phyloP scores from a whole-genome alignment of 2,329 filamentous ascomycete genomes.

The Ceratocystis cacaofunesta region DNA sequence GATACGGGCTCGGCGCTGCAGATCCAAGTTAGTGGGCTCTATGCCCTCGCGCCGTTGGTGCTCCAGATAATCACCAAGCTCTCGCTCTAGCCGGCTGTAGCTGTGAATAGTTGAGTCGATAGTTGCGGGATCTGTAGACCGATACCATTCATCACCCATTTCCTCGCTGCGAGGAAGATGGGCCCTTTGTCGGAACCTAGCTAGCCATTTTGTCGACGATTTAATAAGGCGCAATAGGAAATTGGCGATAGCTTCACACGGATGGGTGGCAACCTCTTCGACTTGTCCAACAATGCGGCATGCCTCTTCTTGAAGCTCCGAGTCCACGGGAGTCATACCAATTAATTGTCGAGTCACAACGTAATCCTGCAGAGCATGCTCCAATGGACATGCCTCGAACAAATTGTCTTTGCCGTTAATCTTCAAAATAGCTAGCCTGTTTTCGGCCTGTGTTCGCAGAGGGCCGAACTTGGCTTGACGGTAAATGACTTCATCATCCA shows the following conservation, averaged over 20 bases:
- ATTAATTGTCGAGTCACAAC: conserved; percentile 36
- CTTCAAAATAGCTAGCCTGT: conserved; percentile 33
- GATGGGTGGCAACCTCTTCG: conserved; percentile 36
- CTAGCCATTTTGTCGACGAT: conserved; percentile 38
- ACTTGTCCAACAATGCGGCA: conserved; percentile 42
- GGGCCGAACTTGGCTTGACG: conserved; percentile 35
- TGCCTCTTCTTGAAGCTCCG: conserved; percentile 45
- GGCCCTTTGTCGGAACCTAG: conserved; percentile 40
- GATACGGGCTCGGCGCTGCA: conserved; percentile 42
- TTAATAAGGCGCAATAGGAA: conserved; percentile 41
- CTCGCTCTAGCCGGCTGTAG: conserved; percentile 39
- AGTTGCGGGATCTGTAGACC: conserved; percentile 37
- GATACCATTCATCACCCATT: conserved; percentile 32
- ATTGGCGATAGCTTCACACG: conserved; percentile 37
- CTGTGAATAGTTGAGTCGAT: conserved; percentile 48
- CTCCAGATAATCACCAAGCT: conserved; percentile 39
- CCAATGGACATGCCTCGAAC: conserved; percentile 42
- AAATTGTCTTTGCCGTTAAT: conserved; percentile 45
- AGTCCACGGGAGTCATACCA: conserved; percentile 44
- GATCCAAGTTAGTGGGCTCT: conserved; percentile 37
- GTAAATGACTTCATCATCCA: conserved; percentile 32
- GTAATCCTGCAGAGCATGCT: conserved; percentile 39
- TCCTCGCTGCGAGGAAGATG: conserved; percentile 43
- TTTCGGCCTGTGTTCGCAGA: conserved; percentile 32
- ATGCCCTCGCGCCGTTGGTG: conserved; percentile 31